Base-by-base conservation (phyloP, 2,329 filamentous ascomycete species). In the Phaeosphaeria sp. region DNA sequence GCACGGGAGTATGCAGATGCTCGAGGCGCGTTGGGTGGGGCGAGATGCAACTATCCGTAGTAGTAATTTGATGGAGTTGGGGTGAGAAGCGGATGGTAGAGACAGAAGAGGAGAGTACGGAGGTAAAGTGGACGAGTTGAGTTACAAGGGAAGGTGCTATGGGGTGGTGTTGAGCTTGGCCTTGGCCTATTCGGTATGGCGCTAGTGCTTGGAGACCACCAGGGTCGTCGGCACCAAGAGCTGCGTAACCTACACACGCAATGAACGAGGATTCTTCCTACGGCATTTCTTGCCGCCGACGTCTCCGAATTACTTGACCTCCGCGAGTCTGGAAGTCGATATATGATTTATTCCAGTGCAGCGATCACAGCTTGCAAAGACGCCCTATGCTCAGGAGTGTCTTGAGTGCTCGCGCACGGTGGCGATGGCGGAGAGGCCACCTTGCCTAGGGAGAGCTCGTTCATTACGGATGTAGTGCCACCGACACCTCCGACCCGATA, bases 121-220 rank as follows among this genome's bases (percentile, higher is more conserved):
- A 55, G 33, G 56, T 36, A 50, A 53, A 55, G 55, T 51, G 60
- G 58, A 56, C 48, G 45, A 47, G 43, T 33, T 43, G 46, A 24
- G 64, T 60, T 60, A 58, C 63, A 59, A 65, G 63, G 61, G 60
- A 65, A 66, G 64, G 59, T 59, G 61, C 52, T 57, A 55, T 53
- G 59, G 59, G 61, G 59, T 66, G 64, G 65, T 66, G 62, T 63
- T 67, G 67, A 64, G 63, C 64, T 59, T 46, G 53, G 59, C 61
- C 50, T 49, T 63, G 65, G 57, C 67, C 64, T 57, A 42, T 62
- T 65, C 51, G 63, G 64, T 61, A 65, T 55, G 56, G 49, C 59
- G 56, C 61, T 64, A 66, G 52, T 56, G 49, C 59, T 58, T 36
- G 30, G 30, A 30, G 25, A 58, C 25, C 27, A 44, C 46, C 46